Evolutionary conservation across 345 rosid species (phyloP), one percentile per base, ranked within the genome.

Genomic region (Eucalyptus pauciflora): DNA sequence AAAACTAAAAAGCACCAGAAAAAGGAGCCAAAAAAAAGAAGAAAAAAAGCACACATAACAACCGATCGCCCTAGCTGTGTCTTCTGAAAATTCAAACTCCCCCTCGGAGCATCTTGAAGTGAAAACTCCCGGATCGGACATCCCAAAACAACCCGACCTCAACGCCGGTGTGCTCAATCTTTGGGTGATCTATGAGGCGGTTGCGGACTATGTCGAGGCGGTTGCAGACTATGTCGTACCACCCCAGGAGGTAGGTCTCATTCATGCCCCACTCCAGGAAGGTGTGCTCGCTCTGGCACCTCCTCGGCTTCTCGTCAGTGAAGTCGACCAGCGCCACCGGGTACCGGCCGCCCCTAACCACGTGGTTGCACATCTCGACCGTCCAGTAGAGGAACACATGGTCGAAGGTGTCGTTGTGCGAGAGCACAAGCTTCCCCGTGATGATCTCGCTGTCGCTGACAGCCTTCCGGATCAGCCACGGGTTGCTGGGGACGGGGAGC

Each of bases 91-190:
- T 24, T 87, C 33, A 87, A 43, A 50, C 90, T 41, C 41, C 41
- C 10, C 90, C 81, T 18, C 88, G 88, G 54, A 91, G 50, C 12
- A 93, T 31, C 90, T 91, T 93, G 43, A 94, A 90, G 50, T 90
- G 86, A 56, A 92, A 90, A 24, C 86, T 52, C 11, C 86, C 37
- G 41, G 90, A 71, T 50, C 88, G 90, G 27, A 56, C 52, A 71
- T 94, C 94, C 91, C 92, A 93, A 18, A 91, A 91, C 87, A 94
- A 54, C 2, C 92, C 93, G 13, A 94, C 56, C 87, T 93, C 92
- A 20, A 90, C 94, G 13, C 91, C 93, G 1, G 90, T 41, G 41
- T 41, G 41, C 41, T 37, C 41, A 37, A 37, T 37, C 41, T 37
- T 37, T 37, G 41, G 41, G 41, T 37, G 41, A 37, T 37, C 41